A percentile compares a stretch with the other conserved stretches of the same genome.
Evolutionary conservation across 768 basidiomycete genomes (phyloP).

Genomic region (Suillus subaureus): DNA sequence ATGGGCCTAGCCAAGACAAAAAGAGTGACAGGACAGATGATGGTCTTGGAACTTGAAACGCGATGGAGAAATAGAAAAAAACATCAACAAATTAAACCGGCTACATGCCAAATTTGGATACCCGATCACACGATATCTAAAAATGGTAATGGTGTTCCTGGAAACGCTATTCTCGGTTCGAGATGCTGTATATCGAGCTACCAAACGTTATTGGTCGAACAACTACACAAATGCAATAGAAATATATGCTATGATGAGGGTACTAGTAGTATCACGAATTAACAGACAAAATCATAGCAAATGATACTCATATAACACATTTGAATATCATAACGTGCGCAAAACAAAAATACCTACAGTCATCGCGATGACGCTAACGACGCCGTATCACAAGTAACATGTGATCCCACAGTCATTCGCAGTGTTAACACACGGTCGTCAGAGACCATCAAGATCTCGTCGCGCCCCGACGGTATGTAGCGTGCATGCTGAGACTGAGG

Average conservation of each 20-base stretch:
- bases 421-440: conserved; percentile 84
- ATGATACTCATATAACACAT: conserved; percentile 15
- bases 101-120: neutral
- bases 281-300: conserved; percentile 19
- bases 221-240: conserved; percentile 20
- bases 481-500: conserved; percentile 47
- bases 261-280: conserved; percentile 20
- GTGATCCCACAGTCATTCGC: conserved; percentile 44
- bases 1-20: conserved; percentile 11
- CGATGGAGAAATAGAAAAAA: conserved; percentile 2
- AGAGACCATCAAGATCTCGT: conserved; percentile 89
- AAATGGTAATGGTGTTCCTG: neutral
- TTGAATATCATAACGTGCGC: conserved; percentile 6
- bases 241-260: conserved; percentile 29
- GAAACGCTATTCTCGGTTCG: neutral
- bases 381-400: conserved; percentile 12
- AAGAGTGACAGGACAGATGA: conserved; percentile 12
- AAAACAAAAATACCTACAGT: conserved; percentile 15
- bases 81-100: no score
- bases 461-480: conserved; percentile 58
- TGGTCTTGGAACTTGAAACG: neutral
- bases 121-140: neutral
- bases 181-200: neutral
- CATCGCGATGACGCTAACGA: conserved; percentile 22
- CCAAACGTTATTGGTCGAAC: neutral